Evolutionary conservation across 345 rosid genomes (phyloP), one percentile per base, ranked within the genome.

Genomic region (Rhizophora apiculata): DNA sequence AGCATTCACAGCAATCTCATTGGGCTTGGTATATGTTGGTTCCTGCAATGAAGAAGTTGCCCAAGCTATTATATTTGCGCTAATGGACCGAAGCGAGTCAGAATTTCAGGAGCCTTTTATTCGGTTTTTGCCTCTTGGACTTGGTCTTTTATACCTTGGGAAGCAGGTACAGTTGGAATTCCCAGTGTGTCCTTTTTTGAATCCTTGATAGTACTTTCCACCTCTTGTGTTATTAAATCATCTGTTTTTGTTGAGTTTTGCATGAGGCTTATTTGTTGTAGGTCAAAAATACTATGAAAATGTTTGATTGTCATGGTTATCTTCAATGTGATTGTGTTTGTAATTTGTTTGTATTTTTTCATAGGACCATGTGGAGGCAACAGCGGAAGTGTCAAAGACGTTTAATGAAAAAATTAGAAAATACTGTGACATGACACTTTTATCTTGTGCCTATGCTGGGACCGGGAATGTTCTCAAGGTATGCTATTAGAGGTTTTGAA

Each of bases 381-480:
- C 98, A 4, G 86, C 98, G 2, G 98, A 92, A 84, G 97, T 96
- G 68, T 89, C 99, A 34, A 92, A 92, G 85, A 90, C 94, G 1
- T 92, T 96, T 72, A 86, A 90, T 68, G 97, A 89, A 76, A 89
- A 96, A 66, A 96, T 90, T n/a, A 84, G 91, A 78, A 90, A 90
- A 68, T 91, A 90, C 56, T 87, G 96, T 85, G 96, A 96, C 63
- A 83, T 96, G 86, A 92, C 90, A 21, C 84, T 96, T 68, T 86
- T 92, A 56, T 92, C 99, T 24, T 96, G 99, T 90, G 98, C 99
- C 29, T 90, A 89, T 82, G 96, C 96, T 48, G 99, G 97, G 68
- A 92, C 99, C 10, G 99, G 97, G 74, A 90, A 92, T 82, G 97
- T 92, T 82, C 90, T 96, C 16, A 96, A 92, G 98, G 99, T 95